Percentiles rank a stretch among this genome's conserved stretches.
Evolutionary conservation across 495 filamentous ascomycete species (phyloP).

Genomic region (Penicillium daleae): DNA sequence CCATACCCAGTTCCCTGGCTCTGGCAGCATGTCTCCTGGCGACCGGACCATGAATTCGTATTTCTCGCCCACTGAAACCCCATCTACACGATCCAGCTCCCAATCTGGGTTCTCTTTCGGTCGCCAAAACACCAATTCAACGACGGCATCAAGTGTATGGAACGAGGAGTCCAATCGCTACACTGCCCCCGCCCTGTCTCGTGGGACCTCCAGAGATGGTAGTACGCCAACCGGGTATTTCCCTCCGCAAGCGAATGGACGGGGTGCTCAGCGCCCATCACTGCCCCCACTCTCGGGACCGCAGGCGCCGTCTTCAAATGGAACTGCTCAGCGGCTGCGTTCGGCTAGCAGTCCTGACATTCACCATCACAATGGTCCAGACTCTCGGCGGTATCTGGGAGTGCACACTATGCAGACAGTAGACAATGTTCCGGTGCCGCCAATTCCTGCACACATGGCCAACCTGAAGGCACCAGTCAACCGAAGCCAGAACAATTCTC

Average conservation of each 20-base stretch:
- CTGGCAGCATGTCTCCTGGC: slow-evolving; percentile 52
- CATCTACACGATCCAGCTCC: slow-evolving; percentile 84
- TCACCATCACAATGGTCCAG: slow-evolving; percentile 51
- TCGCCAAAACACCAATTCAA: slow-evolving; percentile 59
- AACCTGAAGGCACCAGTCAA: slow-evolving; percentile 63
- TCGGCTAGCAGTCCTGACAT: slow-evolving; percentile 74
- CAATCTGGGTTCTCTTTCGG: slow-evolving; percentile 77
- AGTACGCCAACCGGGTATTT: slow-evolving; percentile 61
- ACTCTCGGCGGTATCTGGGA: slow-evolving; percentile 53
- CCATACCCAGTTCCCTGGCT: slow-evolving; percentile 65
- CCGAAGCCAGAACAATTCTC: slow-evolving; percentile 70
- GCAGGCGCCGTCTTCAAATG: slow-evolving; percentile 52
- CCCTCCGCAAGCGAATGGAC: slow-evolving; percentile 57
- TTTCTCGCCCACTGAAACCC: slow-evolving; percentile 90
- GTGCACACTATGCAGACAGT: slow-evolving; percentile 66
- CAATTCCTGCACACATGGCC: slow-evolving; percentile 64
- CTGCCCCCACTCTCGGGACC: slow-evolving; percentile 72
- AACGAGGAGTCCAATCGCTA: slow-evolving; percentile 76
- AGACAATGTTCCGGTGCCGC: slow-evolving; percentile 67
- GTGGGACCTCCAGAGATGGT: slow-evolving; percentile 78
- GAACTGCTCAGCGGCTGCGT: slow-evolving; percentile 60
- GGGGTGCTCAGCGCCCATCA: slow-evolving; percentile 75
- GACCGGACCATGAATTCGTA: slow-evolving; percentile 72
- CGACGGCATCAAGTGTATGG: slow-evolving; percentile 59
- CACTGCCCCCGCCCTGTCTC: slow-evolving; percentile 83